These are phyloP conservation scores for Neocucurbitaria cava DNA, from an alignment of 2,329 filamentous ascomycete species.

Conservation along the genomic window DNA sequence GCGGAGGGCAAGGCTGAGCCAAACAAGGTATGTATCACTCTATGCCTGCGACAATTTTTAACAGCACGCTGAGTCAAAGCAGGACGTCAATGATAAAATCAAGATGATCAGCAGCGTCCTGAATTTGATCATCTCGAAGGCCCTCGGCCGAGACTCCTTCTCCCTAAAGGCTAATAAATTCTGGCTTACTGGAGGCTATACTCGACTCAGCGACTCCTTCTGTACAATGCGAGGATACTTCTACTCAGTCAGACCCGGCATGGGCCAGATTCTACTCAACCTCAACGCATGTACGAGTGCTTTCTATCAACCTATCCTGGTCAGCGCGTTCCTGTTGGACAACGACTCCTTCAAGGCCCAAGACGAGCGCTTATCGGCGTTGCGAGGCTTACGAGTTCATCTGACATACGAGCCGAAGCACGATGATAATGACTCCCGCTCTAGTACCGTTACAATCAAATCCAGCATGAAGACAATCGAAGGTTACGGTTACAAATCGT, in stretches of 20 bases:
- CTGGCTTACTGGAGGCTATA: slow-evolving; percentile 9
- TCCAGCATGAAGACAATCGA: slow-evolving; percentile 9
- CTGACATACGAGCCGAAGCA: slow-evolving; percentile 1
- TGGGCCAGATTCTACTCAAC: slow-evolving; percentile 14
- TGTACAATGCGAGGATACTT: slow-evolving; percentile 20
- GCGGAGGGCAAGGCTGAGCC: slow-evolving; percentile 4
- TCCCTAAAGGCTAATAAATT: slow-evolving; percentile 12
- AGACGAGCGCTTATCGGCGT: neutral
- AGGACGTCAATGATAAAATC: slow-evolving; percentile 1
- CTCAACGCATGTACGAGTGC: slow-evolving; percentile 17
- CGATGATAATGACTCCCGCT: neutral
- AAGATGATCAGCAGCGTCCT: neutral
- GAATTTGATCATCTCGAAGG: slow-evolving; percentile 11
- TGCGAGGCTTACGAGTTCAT: slow-evolving; percentile 6
- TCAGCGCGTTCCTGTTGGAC: slow-evolving; percentile 12
- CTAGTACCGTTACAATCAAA: neutral
- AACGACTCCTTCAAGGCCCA: neutral
- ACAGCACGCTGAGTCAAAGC: neutral
- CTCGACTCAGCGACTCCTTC: neutral
- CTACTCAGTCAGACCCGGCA: slow-evolving; percentile 13
- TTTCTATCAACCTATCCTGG: slow-evolving; percentile 13
- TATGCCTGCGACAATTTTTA: too few species aligned
- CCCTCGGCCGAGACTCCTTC: neutral
- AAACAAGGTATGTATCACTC: slow-evolving; percentile 3
- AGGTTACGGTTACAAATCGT: neutral